Conservation (phyloP, 1,284 basidiomycete species). For the Ceratobasidium papillatum region DNA sequence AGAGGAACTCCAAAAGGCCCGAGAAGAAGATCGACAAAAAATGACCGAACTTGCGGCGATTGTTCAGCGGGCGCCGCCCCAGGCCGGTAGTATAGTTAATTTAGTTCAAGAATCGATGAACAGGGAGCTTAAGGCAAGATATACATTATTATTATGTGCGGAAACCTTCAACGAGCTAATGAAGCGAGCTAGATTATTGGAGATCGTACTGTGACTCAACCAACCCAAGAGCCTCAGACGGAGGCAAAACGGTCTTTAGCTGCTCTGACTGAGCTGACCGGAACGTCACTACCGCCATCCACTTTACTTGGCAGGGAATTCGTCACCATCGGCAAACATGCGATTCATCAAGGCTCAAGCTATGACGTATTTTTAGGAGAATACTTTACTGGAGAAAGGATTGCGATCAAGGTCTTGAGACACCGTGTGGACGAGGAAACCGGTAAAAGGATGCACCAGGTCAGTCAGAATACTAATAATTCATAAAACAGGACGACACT, state of each 20-base stretch:
- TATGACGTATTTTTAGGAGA: slow-evolving; percentile 25
- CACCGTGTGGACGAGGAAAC: slow-evolving; percentile 26
- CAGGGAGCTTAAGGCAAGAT: not conserved
- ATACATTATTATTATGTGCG: not conserved
- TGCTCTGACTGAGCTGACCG: slow-evolving; percentile 17
- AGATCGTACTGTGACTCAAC: not conserved
- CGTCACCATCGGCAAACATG: slow-evolving; percentile 26
- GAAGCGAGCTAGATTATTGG: slow-evolving; percentile 17
- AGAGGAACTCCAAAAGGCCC: slow-evolving; percentile 1
- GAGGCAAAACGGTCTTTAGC: slow-evolving; percentile 8
- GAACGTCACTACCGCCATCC: slow-evolving; percentile 13
- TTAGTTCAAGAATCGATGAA: not conserved
- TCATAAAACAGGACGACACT: too few species aligned
- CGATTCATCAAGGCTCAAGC: slow-evolving; percentile 13
- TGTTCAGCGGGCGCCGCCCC: not conserved
- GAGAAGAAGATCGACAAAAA: not conserved
- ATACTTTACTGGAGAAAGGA: slow-evolving; percentile 37
- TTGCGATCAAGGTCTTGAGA: slow-evolving; percentile 28
- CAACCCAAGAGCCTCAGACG: not conserved
- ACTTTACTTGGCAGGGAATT: slow-evolving; percentile 23
- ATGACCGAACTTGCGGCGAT: not conserved
- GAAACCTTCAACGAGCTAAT: not conserved
- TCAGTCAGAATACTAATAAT: too few species aligned
- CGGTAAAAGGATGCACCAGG: not conserved
- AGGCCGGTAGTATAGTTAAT: not conserved